Percentiles rank a stretch among this genome's conserved stretches.
Evolutionary conservation across 164 flowering plant genomes (phyloP).

Genomic region (Hamamelis virginiana): DNA sequence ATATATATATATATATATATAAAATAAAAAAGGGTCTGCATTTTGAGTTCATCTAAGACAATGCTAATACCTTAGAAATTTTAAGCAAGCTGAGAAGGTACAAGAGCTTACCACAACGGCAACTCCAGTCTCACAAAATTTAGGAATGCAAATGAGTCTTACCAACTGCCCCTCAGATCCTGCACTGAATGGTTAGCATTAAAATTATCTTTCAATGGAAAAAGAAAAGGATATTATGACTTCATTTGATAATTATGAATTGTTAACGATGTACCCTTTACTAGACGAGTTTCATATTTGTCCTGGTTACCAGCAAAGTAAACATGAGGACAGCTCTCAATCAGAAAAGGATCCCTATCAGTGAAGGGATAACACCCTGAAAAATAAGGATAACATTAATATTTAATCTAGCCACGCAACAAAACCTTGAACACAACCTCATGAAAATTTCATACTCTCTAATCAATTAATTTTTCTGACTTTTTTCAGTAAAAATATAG

Average conservation of each 20-base stretch:
- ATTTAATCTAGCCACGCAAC: conserved; percentile 2
- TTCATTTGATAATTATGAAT: not conserved
- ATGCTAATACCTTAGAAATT: not conserved
- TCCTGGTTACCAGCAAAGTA: conserved; percentile 92
- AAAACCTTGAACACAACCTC: not conserved
- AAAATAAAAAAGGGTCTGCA: too few species aligned
- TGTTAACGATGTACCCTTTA: conserved; percentile 48
- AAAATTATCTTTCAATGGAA: not conserved
- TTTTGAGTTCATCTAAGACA: too few species aligned
- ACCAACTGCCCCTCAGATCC: conserved; percentile 91
- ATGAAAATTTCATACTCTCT: not conserved
- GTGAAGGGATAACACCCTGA: conserved; percentile 96
- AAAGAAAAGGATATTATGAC: not conserved
- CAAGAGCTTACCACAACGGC: conserved; percentile 72
- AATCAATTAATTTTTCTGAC: not conserved
- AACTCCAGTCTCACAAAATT: conserved; percentile 76
- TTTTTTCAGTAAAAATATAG: too few species aligned
- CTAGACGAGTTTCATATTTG: conserved; percentile 55
- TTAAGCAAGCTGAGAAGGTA: not conserved
- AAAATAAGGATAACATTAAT: conserved; percentile 8
- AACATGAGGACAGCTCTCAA: conserved; percentile 93
- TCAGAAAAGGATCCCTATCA: conserved; percentile 85
- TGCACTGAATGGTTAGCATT: conserved; percentile 24
- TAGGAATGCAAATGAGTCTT: conserved; percentile 83
- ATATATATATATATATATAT: too few species aligned